phyloP scores from a whole-genome alignment of 2,329 filamentous ascomycete genomes.

The Grosmannia huntii region DNA sequence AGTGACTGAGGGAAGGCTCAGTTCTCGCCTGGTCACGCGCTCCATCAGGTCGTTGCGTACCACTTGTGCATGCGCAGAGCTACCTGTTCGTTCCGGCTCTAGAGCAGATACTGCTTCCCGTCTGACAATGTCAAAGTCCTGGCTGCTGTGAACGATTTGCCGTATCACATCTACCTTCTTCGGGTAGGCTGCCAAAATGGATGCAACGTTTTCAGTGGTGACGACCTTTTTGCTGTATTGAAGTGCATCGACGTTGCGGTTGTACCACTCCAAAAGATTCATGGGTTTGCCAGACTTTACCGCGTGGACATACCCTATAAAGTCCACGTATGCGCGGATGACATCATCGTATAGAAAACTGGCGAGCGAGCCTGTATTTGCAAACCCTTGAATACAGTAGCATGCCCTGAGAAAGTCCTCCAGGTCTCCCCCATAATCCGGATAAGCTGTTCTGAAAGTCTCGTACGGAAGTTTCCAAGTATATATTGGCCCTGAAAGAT shows the following conservation, averaged over 20 bases:
- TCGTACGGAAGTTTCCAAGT: slow-evolving; percentile 18
- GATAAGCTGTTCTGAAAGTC: slow-evolving; percentile 29
- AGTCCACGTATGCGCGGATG: slow-evolving; percentile 31
- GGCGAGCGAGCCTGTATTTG: slow-evolving; percentile 21
- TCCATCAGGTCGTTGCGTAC: not conserved
- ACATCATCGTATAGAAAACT: slow-evolving; percentile 41
- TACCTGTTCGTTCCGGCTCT: not conserved
- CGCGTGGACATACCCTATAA: slow-evolving; percentile 24
- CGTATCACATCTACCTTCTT: slow-evolving; percentile 2
- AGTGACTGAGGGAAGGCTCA: not conserved
- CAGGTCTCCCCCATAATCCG: slow-evolving; percentile 25
- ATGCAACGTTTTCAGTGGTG: slow-evolving; percentile 6
- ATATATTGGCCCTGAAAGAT: not conserved
- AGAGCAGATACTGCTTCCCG: not conserved
- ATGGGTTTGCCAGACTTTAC: not conserved
- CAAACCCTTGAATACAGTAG: slow-evolving; percentile 27
- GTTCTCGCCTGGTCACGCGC: not conserved
- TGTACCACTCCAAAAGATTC: slow-evolving; percentile 26
- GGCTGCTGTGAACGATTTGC: not conserved
- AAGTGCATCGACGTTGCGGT: slow-evolving; percentile 13
- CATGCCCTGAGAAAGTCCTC: slow-evolving; percentile 32
- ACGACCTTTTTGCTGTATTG: slow-evolving; percentile 17
- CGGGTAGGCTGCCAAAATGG: slow-evolving; percentile 10
- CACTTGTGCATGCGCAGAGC: not conserved
- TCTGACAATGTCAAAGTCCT: not conserved